phyloP scores from a whole-genome alignment of 371 early-diverging fungal species.

The Rhizomucor pusillus region DNA sequence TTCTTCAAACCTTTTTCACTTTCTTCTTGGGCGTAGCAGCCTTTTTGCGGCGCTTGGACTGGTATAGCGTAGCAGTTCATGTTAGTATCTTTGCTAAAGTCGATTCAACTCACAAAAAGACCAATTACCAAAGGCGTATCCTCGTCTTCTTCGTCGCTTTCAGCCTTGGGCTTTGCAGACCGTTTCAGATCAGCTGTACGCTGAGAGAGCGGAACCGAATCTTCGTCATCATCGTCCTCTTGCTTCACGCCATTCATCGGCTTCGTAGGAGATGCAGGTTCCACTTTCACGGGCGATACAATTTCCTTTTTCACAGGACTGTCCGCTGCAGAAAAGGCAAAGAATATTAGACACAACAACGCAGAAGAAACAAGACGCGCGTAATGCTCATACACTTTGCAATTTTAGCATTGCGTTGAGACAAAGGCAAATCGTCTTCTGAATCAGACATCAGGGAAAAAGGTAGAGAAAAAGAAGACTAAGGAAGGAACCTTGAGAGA shows the following conservation, averaged over 20 bases:
- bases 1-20: neutral
- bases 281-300: conserved; percentile 9
- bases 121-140: conserved; percentile 16
- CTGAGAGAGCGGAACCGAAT: conserved; percentile 14
- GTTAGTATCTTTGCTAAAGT: no score
- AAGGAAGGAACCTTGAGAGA: conserved; percentile 8
- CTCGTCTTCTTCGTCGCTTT: conserved; percentile 10
- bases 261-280: conserved; percentile 13
- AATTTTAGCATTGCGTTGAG: conserved; percentile 7
- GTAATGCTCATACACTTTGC: neutral
- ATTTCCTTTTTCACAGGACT: neutral
- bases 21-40: neutral
- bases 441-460: conserved; percentile 18
- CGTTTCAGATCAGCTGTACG: conserved; percentile 9
- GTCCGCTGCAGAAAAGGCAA: conserved; percentile 1
- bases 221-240: conserved; percentile 17
- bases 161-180: conserved; percentile 1
- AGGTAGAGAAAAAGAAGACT: conserved; percentile 1
- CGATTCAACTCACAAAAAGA: no score
- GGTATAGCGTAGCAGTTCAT: neutral
- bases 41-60: neutral
- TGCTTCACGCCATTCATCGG: conserved; percentile 4
- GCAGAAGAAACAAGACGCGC: neutral
- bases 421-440: conserved; percentile 22
- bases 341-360: neutral